phyloP scores from a whole-genome alignment of 2,329 filamentous ascomycete species.

The Venturia asperata region DNA sequence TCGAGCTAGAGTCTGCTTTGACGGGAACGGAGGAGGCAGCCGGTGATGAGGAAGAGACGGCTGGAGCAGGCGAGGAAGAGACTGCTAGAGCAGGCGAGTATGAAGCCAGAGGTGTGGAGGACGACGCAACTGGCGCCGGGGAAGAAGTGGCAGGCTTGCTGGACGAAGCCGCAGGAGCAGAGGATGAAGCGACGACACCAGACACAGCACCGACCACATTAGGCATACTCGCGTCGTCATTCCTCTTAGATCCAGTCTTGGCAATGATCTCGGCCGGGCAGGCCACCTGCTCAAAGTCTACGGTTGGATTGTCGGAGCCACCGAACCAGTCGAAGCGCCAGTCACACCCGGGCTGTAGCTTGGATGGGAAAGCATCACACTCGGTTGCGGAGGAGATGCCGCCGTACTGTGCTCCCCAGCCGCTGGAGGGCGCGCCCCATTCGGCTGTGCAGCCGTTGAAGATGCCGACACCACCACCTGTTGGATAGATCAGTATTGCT shows the following conservation, averaged over 20 bases:
- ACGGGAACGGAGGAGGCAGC: not conserved
- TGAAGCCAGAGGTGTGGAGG: not conserved
- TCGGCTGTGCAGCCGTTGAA: conserved; percentile 47
- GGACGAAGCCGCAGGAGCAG: not conserved
- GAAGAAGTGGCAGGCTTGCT: not conserved
- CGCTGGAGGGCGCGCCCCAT: conserved; percentile 41
- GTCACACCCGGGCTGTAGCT: conserved; percentile 50
- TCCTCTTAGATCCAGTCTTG: conserved; percentile 21
- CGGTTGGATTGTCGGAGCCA: conserved; percentile 50
- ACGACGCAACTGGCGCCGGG: not conserved
- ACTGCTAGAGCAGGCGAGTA: not conserved
- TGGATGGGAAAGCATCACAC: conserved; percentile 46
- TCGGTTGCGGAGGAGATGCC: conserved; percentile 46
- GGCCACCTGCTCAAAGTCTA: conserved; percentile 50
- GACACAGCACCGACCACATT: not conserved
- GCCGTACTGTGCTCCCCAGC: conserved; percentile 54
- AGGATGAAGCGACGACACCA: not conserved
- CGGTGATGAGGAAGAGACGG: not conserved
- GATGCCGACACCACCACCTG: conserved; percentile 50
- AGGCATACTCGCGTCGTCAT: not conserved
- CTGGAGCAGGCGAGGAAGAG: not conserved
- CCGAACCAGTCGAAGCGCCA: conserved; percentile 61
- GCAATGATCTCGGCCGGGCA: conserved; percentile 47
- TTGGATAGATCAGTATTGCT: not conserved
- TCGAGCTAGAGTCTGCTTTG: not conserved